phyloP scores from a whole-genome alignment of 2,329 filamentous ascomycete genomes.

The Plenodomus lindquistii region DNA sequence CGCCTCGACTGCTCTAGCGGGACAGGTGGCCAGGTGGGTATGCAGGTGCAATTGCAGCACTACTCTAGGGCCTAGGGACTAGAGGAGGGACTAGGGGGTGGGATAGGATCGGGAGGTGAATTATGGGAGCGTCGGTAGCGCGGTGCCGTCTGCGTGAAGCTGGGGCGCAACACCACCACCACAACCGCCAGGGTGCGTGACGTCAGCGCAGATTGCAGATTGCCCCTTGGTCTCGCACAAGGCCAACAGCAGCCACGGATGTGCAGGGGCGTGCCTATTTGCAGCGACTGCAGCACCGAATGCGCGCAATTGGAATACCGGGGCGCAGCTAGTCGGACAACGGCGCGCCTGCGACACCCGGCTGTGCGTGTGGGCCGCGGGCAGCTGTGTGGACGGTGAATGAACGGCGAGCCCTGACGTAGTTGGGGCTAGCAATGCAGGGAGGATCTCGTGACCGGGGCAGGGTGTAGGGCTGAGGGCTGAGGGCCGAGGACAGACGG shows the following conservation, averaged over 20 bases:
- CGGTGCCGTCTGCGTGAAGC: conserved; percentile 9
- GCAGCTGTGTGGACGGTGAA: background rate
- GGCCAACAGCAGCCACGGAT: background rate
- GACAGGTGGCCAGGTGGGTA: conserved; percentile 12
- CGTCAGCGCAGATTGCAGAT: background rate
- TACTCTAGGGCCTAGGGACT: conserved; percentile 21
- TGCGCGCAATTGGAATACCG: background rate
- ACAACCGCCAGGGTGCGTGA: conserved; percentile 1
- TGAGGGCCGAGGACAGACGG: background rate
- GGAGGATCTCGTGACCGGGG: background rate
- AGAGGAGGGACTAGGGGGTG: too few relatives aligned
- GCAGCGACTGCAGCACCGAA: background rate
- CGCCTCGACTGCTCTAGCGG: conserved; percentile 14
- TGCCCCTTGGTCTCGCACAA: too few relatives aligned
- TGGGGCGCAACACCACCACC: too few relatives aligned
- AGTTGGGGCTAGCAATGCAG: conserved; percentile 2
- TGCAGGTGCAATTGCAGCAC: conserved; percentile 10
- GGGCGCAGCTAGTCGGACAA: conserved; percentile 3
- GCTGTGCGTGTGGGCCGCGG: conserved; percentile 2
- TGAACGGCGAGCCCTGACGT: background rate
- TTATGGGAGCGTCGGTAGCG: conserved; percentile 17
- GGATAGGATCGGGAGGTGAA: too few relatives aligned
- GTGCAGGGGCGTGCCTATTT: background rate
- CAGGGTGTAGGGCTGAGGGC: conserved; percentile 2
- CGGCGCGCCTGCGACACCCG: conserved; percentile 3